A percentile compares a stretch with the other conserved stretches of the same genome.
Evolutionary conservation across 345 rosid species (phyloP).

Genomic region (Cardamine resedifolia): DNA sequence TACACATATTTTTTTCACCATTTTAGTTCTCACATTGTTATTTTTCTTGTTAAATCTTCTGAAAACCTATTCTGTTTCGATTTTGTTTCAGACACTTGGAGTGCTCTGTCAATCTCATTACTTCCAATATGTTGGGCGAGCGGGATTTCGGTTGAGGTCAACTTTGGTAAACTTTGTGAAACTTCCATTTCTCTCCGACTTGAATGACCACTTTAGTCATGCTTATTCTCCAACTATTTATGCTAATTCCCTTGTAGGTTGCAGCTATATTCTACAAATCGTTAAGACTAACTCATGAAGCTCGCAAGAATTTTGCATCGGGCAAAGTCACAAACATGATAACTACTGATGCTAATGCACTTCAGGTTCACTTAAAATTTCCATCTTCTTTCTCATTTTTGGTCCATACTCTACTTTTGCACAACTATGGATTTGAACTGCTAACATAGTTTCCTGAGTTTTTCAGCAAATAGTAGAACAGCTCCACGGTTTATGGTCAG

Average conservation of each 20-base stretch:
- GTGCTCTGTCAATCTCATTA: slow-evolving; percentile 86
- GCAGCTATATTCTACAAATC: slow-evolving; percentile 94
- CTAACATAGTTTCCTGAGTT: slow-evolving; percentile 6
- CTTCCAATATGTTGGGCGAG: slow-evolving; percentile 80
- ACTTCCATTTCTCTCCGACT: background rate
- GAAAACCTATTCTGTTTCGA: too few species aligned
- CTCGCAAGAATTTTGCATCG: slow-evolving; percentile 77
- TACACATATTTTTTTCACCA: too few species aligned
- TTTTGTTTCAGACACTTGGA: slow-evolving; percentile 57
- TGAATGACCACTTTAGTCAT: slow-evolving; percentile 13
- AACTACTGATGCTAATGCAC: slow-evolving; percentile 89
- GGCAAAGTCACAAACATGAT: slow-evolving; percentile 96
- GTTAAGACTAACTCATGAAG: slow-evolving; percentile 78
- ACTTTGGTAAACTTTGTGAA: slow-evolving; percentile 61
- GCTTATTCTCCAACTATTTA: slow-evolving; percentile 16
- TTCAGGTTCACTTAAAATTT: slow-evolving; percentile 45
- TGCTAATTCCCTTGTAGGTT: slow-evolving; percentile 48
- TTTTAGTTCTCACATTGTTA: slow-evolving; percentile 20
- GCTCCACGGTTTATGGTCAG: slow-evolving; percentile 91
- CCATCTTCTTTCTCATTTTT: background rate
- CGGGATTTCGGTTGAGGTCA: slow-evolving; percentile 84
- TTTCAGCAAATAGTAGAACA: slow-evolving; percentile 81
- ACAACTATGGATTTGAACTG: background rate
- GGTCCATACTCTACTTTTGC: background rate
- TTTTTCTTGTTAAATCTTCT: background rate